Percentiles rank a stretch among this genome's conserved stretches.
Conservation (phyloP, 768 basidiomycete species). For the Auricularia cornea region DNA sequence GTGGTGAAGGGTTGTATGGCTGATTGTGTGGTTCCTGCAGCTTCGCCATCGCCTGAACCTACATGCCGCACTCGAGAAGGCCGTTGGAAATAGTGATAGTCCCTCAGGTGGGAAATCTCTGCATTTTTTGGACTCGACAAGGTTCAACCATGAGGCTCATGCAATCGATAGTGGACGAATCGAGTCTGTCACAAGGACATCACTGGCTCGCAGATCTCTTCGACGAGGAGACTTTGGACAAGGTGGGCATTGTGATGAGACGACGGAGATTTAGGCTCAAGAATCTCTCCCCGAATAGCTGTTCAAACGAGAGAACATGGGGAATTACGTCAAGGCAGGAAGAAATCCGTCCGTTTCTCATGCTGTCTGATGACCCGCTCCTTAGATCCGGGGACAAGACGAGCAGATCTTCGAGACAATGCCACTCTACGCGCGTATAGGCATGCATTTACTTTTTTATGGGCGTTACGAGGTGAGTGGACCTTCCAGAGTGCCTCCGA, state of each 20-base stretch:
- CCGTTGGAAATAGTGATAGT: not conserved
- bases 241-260: constrained; percentile 13
- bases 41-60: not conserved
- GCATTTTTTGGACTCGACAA: too few relatives aligned
- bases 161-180: not conserved
- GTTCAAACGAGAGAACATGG: constrained; percentile 25
- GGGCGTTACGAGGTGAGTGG: constrained; percentile 42
- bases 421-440: constrained; percentile 60
- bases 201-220: constrained; percentile 3
- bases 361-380: constrained; percentile 10
- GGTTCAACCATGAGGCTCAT: too few relatives aligned
- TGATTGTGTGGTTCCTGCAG: not conserved
- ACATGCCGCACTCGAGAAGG: not conserved
- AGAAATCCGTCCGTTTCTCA: not conserved
- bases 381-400: constrained; percentile 20
- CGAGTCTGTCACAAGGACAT: not conserved
- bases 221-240: constrained; percentile 19
- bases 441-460: constrained; percentile 71
- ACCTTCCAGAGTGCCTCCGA: too few relatives aligned
- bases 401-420: constrained; percentile 62
- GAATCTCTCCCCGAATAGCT: constrained; percentile 20
- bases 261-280: not conserved
- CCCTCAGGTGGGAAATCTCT: not conserved
- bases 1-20: not conserved
- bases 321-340: constrained; percentile 1